phyloP scores from a whole-genome alignment of 148 eudicot species.

The Selenicereus undatus region DNA sequence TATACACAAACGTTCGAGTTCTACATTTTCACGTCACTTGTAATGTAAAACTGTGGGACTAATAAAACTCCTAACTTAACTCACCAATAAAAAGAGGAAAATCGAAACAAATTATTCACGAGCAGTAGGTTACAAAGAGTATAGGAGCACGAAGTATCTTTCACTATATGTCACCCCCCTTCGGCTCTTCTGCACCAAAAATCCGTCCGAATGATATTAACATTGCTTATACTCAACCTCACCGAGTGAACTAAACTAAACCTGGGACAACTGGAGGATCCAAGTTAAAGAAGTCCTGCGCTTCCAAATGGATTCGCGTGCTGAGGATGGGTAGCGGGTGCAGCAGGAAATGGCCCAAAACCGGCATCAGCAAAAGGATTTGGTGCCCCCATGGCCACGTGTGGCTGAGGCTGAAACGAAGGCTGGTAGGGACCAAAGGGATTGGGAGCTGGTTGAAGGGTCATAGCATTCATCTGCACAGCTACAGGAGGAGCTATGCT shows the following conservation, averaged over 20 bases:
- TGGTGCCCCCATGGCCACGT: conserved; percentile 24
- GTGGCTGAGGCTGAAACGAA: conserved; percentile 51
- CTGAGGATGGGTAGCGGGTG: conserved; percentile 30
- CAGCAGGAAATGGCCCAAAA: conserved; percentile 32
- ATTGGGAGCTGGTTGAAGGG: conserved; percentile 55
- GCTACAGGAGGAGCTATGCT: conserved; percentile 48
- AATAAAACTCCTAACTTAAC: neutral
- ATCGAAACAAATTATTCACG: conserved; percentile 11
- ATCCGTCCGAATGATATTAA: conserved; percentile 14
- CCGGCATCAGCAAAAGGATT: conserved; percentile 40
- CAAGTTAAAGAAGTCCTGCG: conserved; percentile 32
- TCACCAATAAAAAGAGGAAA: conserved; percentile 3
- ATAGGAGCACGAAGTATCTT: conserved; percentile 4
- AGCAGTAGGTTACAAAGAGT: neutral
- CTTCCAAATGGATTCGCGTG: conserved; percentile 43
- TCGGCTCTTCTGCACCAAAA: neutral
- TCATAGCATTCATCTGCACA: conserved; percentile 62
- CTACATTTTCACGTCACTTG: neutral
- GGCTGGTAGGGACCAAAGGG: conserved; percentile 72
- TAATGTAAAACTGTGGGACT: neutral
- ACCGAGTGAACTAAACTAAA: neutral
- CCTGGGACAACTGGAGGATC: neutral
- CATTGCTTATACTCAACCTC: conserved; percentile 16
- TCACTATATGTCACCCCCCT: conserved; percentile 11
- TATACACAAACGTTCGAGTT: neutral